phyloP scores from a whole-genome alignment of 1,284 basidiomycete genomes.

The Chiua sp. region DNA sequence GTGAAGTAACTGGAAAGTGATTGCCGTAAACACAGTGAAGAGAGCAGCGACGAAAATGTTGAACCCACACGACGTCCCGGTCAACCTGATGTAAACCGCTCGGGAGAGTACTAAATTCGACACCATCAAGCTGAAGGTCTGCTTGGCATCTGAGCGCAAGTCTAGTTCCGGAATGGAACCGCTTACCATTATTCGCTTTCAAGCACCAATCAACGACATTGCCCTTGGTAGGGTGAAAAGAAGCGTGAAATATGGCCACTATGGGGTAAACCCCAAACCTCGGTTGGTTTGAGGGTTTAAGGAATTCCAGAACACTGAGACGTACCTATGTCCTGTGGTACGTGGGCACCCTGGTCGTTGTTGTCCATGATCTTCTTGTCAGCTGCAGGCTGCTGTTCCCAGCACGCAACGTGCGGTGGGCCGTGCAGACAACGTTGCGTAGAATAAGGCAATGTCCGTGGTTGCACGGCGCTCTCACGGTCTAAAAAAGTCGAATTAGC shows the following conservation, averaged over 20 bases:
- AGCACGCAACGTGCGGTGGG: constrained; percentile 24
- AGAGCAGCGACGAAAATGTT: background rate
- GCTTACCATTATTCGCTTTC: constrained; percentile 66
- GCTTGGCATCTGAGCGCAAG: constrained; percentile 3
- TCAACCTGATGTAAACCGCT: constrained; percentile 82
- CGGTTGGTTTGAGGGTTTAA: background rate
- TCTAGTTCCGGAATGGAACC: background rate
- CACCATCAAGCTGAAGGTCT: constrained; percentile 69
- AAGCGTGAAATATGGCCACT: constrained; percentile 84
- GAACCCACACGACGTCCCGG: constrained; percentile 71
- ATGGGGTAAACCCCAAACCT: background rate
- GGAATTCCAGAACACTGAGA: constrained; percentile 5
- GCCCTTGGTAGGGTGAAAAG: constrained; percentile 81
- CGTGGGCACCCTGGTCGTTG: constrained; percentile 36
- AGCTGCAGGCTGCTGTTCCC: constrained; percentile 23
- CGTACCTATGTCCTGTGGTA: constrained; percentile 57
- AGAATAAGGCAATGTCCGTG: constrained; percentile 23
- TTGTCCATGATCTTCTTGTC: constrained; percentile 32
- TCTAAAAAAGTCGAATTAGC: constrained; percentile 28
- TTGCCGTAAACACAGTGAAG: constrained; percentile 8
- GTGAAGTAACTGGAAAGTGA: constrained; percentile 65
- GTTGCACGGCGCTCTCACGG: constrained; percentile 24
- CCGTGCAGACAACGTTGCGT: constrained; percentile 19
- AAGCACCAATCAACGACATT: constrained; percentile 78
- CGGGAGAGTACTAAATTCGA: constrained; percentile 80